Base-by-base conservation (phyloP, 176 grass and related monocot species). In the Microstegium vimineum region DNA sequence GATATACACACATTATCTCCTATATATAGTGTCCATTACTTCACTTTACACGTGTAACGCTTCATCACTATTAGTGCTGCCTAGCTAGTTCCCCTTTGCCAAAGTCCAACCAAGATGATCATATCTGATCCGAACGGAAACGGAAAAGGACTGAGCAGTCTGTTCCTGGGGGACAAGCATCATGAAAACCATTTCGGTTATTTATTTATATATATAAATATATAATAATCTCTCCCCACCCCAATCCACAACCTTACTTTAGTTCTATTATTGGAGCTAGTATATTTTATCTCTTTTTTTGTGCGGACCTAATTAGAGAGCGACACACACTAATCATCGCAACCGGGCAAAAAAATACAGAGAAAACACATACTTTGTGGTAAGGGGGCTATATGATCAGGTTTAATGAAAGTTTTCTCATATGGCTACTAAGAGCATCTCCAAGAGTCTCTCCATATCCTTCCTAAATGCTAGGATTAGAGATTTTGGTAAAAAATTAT, bases 51-150 rank as follows among this genome's bases (percentile, higher is more conserved):
- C 75, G 31, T 62, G 40, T 62, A 40, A 23, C 26, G 20, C 71
- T 76, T 15, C 7, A 32, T 49, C 61, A 37, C 49, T 41, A 71
- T 7, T 16, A 16, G 14, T 45, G n/a, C 62, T 73, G 10, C 69
- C 66, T 52, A 65, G 25, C 9, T 8, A 65, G 33, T 6, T 8
- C 6, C 25, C 27, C 4, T 6, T 17, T 47, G 30, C 25, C 71
- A 82, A 76, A 82, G 20, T 59, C n/a, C 40, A 76, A 80, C 47
- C 71, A 65, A n/a, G 11, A 40, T 34, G 60, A 78, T 65, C 76
- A 46, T 89, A 85, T 85, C 54, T 59, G 54, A 85, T 85, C 65
- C 20, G 56, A 77, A 72, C 10, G 43, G 75, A 31, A 76, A 70
- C 22, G 12, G 51, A 69, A 43, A 89, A 72, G 35, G 56, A 36